phyloP scores from a whole-genome alignment of 2,329 filamentous ascomycete species.

The Aureobasidium pullulans region DNA sequence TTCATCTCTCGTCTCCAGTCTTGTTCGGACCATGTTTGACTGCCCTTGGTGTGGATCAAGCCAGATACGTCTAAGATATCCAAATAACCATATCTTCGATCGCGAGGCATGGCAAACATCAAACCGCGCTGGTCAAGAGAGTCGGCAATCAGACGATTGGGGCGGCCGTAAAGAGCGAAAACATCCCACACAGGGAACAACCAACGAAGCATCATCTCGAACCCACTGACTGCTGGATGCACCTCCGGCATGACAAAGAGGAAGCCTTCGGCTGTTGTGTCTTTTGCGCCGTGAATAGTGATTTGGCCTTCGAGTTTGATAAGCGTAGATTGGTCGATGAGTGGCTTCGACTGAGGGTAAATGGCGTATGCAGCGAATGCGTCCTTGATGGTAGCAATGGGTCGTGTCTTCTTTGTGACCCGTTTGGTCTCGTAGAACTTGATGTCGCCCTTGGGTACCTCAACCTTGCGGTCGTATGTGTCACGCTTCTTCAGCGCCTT shows the following conservation, averaged over 20 bases:
- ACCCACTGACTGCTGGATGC: slow-evolving; percentile 83
- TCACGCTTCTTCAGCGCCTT: slow-evolving; percentile 78
- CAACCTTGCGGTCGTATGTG: slow-evolving; percentile 67
- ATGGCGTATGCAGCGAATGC: slow-evolving; percentile 91
- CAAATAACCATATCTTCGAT: slow-evolving; percentile 80
- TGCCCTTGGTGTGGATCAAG: slow-evolving; percentile 72
- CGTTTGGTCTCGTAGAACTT: slow-evolving; percentile 90
- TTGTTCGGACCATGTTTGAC: slow-evolving; percentile 68
- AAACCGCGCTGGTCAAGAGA: slow-evolving; percentile 78
- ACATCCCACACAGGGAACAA: slow-evolving; percentile 92
- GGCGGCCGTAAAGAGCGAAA: slow-evolving; percentile 84
- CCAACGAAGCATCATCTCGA: slow-evolving; percentile 90
- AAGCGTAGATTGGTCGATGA: slow-evolving; percentile 90
- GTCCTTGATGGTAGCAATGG: slow-evolving; percentile 85
- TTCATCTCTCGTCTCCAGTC: slow-evolving; percentile 89
- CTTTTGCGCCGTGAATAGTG: slow-evolving; percentile 72
- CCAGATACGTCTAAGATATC: slow-evolving; percentile 78
- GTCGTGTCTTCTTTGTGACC: slow-evolving; percentile 82
- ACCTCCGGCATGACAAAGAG: slow-evolving; percentile 97
- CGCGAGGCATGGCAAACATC: slow-evolving; percentile 96
- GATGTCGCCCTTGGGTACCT: slow-evolving; percentile 74
- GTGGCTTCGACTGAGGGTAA: slow-evolving; percentile 86
- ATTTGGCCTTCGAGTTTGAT: slow-evolving; percentile 91
- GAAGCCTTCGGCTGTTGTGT: slow-evolving; percentile 79
- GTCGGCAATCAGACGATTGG: slow-evolving; percentile 78